Evolutionary conservation across 192 early-diverging fungal species (phyloP), one percentile per base, ranked within the genome.

Genomic region (Coemansia umbellata): DNA sequence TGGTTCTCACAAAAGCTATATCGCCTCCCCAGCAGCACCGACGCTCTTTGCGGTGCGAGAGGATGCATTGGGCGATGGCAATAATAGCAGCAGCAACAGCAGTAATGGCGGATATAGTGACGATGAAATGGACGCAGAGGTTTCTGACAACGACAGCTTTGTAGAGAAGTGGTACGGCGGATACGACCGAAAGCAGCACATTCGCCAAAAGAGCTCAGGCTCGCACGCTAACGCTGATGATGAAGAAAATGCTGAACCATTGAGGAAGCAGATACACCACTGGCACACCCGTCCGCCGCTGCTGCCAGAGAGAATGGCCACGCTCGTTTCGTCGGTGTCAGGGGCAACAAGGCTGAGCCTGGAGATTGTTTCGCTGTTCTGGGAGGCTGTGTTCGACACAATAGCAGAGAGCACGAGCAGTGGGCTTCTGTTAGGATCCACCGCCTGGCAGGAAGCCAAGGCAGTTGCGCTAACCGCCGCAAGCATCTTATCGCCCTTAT

Each of bases 311-410:
- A 55, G 61, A 8, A 49, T 75, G 56, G 72, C 72, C 15, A 58
- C 52, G 27, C 54, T 75, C 23, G 72, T 75, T 13, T 75, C 72
- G 15, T 59, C 60, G 22, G 45, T 68, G 13, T 75, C 65, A 3
- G 65, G 65, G 32, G 72, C 60, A 7, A 75, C 72, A 5, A 50
- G 72, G 14, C 57, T 75, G 37, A 75, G 72, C 24, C 60, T 75
- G 18, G 72, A 75, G 48, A 68, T 75, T 50, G 64, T 65, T 0
- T 41, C 60, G 37, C 53, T 75, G 31, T 75, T 66, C 55, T 75
- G 72, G 72, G 72, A 68, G 27, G 65, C 72, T 3, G 60, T 75
- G 13, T 75, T 75, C 17, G 72, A 75, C 8, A 68, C 72, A n/a
- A 63, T 75, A 14, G 37, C 64, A 1, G 72, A 75, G 28, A 66